Evolutionary conservation across 345 rosid genomes (phyloP), one percentile per base, ranked within the genome.

Genomic region (Pistacia atlantica): DNA sequence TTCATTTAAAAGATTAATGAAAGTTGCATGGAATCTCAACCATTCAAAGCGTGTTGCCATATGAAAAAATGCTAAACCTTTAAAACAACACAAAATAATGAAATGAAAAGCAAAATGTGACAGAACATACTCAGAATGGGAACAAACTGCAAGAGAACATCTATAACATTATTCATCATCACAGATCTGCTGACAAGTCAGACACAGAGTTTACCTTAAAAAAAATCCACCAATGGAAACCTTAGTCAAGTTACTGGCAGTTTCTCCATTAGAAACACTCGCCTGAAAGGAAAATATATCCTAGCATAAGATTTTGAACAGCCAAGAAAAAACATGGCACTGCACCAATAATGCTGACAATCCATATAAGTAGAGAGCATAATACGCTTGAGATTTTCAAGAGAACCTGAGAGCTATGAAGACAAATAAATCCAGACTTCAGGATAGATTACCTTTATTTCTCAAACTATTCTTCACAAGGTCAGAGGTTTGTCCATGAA

Each of bases 191-290:
- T 37, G 62, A 45, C 33, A 66, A 55, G 48, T 65, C 17, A 35
- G 31, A 65, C 5, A 54, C 37, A 68, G 51, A 81, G 8, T 45
- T 84, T 81, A 93, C 99, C 99, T 93, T 79, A 96, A 82, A 84
- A 96, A 96, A 52, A 93, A 76, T 58, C 99, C 99, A 72, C 93
- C 90, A 64, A 96, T 77, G 86, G 83, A 73, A 78, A 93, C 84
- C 78, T 81, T 93, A 17, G 98, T 92, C 91, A 94, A 87, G 79
- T 87, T 86, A 75, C 84, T 92, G 63, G 93, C 88, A 74, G 51
- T 81, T 80, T 91, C 95, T 76, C 98, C 99, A 76, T 92, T 95
- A 38, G 95, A 88, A 84, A 92, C 94, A 89, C 94, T 91, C 62
- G 98, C 92, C 99, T 96, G 93, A 74, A 84, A 65, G 71, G 71